Evolutionary conservation across 495 filamentous ascomycete species (phyloP).

Genomic region (Talaromyces ruber): DNA sequence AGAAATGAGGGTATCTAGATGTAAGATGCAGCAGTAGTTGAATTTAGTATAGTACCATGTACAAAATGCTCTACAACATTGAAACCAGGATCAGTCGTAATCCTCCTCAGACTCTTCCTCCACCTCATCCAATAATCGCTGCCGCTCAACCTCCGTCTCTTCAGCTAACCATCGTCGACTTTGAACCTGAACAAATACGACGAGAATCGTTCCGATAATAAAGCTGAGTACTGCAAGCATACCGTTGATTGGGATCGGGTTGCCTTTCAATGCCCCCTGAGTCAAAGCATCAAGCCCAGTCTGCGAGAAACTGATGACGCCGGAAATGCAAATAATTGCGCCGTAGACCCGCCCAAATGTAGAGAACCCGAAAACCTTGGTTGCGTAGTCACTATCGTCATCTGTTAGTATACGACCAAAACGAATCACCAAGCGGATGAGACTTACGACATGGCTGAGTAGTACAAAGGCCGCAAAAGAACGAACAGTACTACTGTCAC

Average conservation of each 20-base stretch:
- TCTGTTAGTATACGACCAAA: neutral
- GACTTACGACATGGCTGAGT: constrained; percentile 45
- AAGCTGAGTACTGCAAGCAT: constrained; percentile 53
- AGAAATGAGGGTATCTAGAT: neutral
- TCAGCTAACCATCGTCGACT: constrained; percentile 16
- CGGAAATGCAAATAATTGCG: constrained; percentile 79
- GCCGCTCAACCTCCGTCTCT: constrained; percentile 19
- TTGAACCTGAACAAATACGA: constrained; percentile 44
- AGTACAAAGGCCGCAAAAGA: constrained; percentile 39
- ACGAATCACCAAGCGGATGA: neutral
- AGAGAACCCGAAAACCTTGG: constrained; percentile 91
- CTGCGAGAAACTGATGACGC: constrained; percentile 79
- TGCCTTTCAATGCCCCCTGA: constrained; percentile 57
- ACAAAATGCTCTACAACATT: neutral
- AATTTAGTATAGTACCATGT: neutral
- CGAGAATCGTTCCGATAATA: constrained; percentile 50
- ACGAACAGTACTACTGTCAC: constrained; percentile 70
- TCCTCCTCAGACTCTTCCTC: constrained; percentile 23
- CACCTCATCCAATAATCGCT: constrained; percentile 18
- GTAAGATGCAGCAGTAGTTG: neutral
- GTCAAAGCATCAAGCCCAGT: constrained; percentile 71
- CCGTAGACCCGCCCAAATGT: constrained; percentile 94
- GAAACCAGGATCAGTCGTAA: neutral
- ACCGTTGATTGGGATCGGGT: constrained; percentile 76
- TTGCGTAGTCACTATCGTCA: constrained; percentile 61